These are phyloP conservation scores for Geotrichum candidum DNA, from an alignment of 1,139 yeast genomes.

Conservation along the genomic window DNA sequence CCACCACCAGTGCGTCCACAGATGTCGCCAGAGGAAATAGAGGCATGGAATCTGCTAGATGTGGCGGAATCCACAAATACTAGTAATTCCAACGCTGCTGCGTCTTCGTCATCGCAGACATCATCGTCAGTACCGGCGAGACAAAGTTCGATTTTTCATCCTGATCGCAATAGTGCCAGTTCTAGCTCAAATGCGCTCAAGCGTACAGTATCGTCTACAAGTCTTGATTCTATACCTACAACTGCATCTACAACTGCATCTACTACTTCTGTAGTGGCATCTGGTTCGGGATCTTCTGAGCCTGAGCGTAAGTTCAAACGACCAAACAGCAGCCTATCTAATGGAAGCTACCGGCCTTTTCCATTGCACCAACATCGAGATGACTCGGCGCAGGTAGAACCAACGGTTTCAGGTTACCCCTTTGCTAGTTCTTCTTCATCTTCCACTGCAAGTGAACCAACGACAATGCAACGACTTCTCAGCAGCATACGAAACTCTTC, in stretches of 20 bases:
- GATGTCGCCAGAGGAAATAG: constrained; percentile 28
- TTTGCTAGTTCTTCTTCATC: background rate
- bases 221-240: constrained; percentile 1
- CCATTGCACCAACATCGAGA: background rate
- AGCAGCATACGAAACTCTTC: constrained; percentile 23
- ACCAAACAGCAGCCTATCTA: constrained; percentile 2
- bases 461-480: constrained; percentile 24
- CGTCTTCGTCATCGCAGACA: background rate
- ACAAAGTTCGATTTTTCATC: background rate
- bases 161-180: background rate
- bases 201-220: constrained; percentile 7
- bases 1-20: constrained; percentile 13
- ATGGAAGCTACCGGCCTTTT: background rate
- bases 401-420: constrained; percentile 4
- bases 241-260: background rate
- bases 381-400: background rate
- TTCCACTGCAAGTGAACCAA: constrained; percentile 14
- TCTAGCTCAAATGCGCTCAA: background rate
- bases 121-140: background rate
- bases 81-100: background rate
- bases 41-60: constrained; percentile 34
- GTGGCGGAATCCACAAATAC: constrained; percentile 6
- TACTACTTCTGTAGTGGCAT: background rate
- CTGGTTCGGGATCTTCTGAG: background rate
- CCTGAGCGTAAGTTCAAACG: constrained; percentile 6